Evolutionary conservation across 2,329 filamentous ascomycete genomes (phyloP), one percentile per base, ranked within the genome.

Genomic region (Ophiostoma ulmi): DNA sequence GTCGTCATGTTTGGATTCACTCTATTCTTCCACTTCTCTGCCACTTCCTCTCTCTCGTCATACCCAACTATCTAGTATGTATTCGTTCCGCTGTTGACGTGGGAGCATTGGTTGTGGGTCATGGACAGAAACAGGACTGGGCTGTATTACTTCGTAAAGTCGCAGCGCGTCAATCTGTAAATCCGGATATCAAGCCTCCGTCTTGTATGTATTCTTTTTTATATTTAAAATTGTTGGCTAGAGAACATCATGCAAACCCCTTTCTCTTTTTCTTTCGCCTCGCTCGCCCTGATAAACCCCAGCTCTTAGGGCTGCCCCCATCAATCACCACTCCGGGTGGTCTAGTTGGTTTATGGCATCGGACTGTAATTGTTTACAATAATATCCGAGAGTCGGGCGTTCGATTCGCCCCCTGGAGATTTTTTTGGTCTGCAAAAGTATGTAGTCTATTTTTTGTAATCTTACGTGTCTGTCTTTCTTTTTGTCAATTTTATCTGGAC

Each of bases 271-370:
- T n/a, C 44, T 48, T 20, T 26, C 52, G n/a, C 13, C 5, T 26
- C n/a, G n/a, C 52, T 11, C 8, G n/a, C 52, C n/a, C 7, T 26
- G n/a, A 58, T 58, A 58, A 58, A 26, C n/a, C n/a, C 22, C 52
- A 58, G 52, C 52, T 58, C 52, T 58, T 22, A 26, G 22, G 8
- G 52, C 52, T 58, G 52, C 52, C n/a, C 52, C 52, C 52, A 31
- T 58, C 22, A 58, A 69, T 26, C 70, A 72, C 17, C 61, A 72
- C 71, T 72, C 71, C 69, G 67, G 69, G 71, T 72, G 71, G 71
- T 72, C 71, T 72, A 72, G 71, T 70, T 72, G 71, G 71, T 72
- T 72, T 70, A 72, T 72, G 71, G 71, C 69, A 70, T 72, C 71
- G 71, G 69, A 72, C 71, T 72, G 71, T 72, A 70, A 72, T 72